Evolutionary conservation across 176 grass and related monocot species (phyloP), one percentile per base, ranked within the genome.

Genomic region (Hordeum marinum): DNA sequence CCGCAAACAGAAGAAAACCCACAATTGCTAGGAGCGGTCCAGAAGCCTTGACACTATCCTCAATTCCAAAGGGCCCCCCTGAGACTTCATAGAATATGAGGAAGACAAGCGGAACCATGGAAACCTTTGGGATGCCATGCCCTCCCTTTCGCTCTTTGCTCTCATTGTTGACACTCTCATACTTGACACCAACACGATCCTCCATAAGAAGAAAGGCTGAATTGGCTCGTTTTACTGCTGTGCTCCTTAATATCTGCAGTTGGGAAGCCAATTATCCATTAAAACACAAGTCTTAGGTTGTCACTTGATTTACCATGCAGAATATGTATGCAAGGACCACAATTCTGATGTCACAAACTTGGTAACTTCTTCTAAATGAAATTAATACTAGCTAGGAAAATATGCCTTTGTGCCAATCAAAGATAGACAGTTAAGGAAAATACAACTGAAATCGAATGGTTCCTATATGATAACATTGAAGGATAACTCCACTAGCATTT

Each of bases 11-110:
- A 27, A 98, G 36, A 42, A 98, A 98, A 3, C 95, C 95, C 10
- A 87, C 60, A 58, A 98, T 98, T 32, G 95, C 89, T 61, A 98
- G 85, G 60, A 98, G 89, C 9, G 95, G 95, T 0, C 95, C 93
- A 6, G 95, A 89, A 43, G 95, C 92, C 46, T 86, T 84, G 37
- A 98, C 93, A 63, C 85, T 92, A 32, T 98, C 95, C 65, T 98
- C 95, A 66, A 98, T 98, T 64, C 95, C 95, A 42, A 95, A 95
- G 15, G 95, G 95, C 17, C 91, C 95, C 52, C 95, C 95, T 9
- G 95, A 98, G 45, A 98, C 95, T 78, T 98, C 93, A 41, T 98
- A 98, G 77, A 98, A 98, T 72, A 98, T 98, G 32, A 98, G 85
- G 72, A 98, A 98, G 35, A 98, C 80, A 40, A 98, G 90, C 11